Conservation (phyloP, 805 yeast species). For the Tetrapisispora nanseiensis region DNA sequence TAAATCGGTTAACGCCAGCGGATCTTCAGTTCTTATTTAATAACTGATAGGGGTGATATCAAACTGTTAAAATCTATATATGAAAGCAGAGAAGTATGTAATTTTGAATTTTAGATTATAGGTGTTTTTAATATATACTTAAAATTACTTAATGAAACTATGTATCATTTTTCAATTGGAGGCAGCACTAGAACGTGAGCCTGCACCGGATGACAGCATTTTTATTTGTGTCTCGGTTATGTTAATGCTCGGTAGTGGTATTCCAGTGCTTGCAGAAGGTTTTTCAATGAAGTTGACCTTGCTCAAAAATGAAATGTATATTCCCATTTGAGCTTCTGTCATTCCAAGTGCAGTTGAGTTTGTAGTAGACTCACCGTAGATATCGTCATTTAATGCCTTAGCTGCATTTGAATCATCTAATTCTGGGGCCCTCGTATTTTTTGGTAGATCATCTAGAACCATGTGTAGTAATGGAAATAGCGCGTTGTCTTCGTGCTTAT, state of each 20-base stretch:
- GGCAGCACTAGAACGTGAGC: conserved; percentile 65
- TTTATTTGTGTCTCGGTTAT: conserved; percentile 49
- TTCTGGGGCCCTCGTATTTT: conserved; percentile 89
- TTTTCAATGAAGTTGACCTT: conserved; percentile 69
- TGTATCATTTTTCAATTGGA: not conserved
- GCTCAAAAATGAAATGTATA: conserved; percentile 70
- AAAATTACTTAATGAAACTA: not conserved
- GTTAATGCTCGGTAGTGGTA: conserved; percentile 45
- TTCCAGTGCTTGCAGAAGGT: conserved; percentile 39
- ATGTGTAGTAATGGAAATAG: conserved; percentile 88
- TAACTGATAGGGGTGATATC: conserved; percentile 37
- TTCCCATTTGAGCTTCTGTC: conserved; percentile 52
- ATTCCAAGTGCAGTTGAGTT: conserved; percentile 66
- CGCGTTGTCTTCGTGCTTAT: conserved; percentile 69
- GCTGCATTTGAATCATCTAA: conserved; percentile 79
- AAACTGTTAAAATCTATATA: not conserved
- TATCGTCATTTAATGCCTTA: conserved; percentile 54
- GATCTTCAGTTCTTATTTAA: conserved; percentile 91
- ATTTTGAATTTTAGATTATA: too few species aligned
- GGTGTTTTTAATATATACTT: not conserved
- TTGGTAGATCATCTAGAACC: conserved; percentile 86
- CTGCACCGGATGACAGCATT: conserved; percentile 55
- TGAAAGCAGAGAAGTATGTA: too few species aligned
- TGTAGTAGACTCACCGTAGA: conserved; percentile 55
- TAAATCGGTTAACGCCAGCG: conserved; percentile 79